These are phyloP conservation scores for Colletotrichum eleusines DNA, from an alignment of 2,329 filamentous ascomycete species.

Conservation along the genomic window DNA sequence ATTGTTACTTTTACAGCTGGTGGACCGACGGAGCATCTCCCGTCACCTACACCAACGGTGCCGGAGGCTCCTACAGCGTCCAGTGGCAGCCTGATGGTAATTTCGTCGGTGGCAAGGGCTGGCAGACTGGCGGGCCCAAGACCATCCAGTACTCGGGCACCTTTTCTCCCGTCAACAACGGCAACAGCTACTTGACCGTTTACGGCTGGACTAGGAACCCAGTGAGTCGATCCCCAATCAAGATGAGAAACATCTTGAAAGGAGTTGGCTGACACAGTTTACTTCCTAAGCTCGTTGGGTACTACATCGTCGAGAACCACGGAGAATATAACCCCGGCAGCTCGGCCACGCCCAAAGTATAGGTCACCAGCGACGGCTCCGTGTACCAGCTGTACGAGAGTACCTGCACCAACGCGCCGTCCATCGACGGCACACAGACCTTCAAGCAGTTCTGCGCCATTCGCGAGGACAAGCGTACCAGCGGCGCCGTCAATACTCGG, in stretches of 20 bases:
- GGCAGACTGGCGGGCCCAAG: constrained; percentile 63
- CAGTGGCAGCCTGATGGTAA: constrained; percentile 62
- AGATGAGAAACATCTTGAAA: too few species aligned
- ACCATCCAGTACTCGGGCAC: constrained; percentile 48
- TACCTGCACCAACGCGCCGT: constrained; percentile 57
- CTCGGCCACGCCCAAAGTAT: constrained; percentile 50
- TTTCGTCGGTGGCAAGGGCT: constrained; percentile 70
- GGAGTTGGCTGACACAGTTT: background rate
- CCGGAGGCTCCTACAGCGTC: constrained; percentile 57
- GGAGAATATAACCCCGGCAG: constrained; percentile 53
- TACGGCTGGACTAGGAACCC: constrained; percentile 55
- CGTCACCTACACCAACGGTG: constrained; percentile 59
- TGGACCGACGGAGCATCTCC: constrained; percentile 57
- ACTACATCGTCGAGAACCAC: constrained; percentile 49
- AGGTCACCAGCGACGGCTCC: constrained; percentile 52
- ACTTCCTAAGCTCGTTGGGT: constrained; percentile 41
- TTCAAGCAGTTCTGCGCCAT: constrained; percentile 68
- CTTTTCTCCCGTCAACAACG: constrained; percentile 48
- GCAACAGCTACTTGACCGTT: constrained; percentile 53
- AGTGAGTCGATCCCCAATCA: constrained; percentile 42
- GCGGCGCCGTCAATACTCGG: constrained; percentile 62
- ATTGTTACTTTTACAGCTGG: constrained; percentile 59
- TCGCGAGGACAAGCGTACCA: constrained; percentile 60
- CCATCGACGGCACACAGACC: constrained; percentile 61
- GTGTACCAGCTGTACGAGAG: constrained; percentile 54